phyloP scores from a whole-genome alignment of 345 rosid genomes.

The Excoecaria cochinchinensis region DNA sequence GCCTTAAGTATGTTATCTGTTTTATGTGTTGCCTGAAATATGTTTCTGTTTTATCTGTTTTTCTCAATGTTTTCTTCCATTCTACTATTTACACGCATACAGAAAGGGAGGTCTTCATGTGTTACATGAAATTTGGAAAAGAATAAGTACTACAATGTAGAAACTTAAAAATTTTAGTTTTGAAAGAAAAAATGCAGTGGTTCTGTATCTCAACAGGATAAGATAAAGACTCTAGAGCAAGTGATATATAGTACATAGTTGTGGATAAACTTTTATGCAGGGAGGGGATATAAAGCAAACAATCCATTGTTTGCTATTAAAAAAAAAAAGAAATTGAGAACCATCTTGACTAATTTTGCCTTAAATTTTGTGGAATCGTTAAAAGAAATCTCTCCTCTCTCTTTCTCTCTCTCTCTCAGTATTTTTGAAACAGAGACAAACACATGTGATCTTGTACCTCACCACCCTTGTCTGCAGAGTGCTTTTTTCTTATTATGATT shows the following conservation, averaged over 20 bases:
- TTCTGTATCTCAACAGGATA: background rate
- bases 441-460: background rate
- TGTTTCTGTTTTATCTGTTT: background rate
- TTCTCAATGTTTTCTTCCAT: background rate
- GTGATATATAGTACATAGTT: background rate
- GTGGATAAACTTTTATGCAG: background rate
- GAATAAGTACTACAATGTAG: background rate
- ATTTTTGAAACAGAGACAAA: background rate
- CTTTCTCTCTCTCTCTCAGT: no score
- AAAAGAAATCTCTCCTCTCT: background rate
- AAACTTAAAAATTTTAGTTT: background rate
- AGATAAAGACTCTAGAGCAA: background rate
- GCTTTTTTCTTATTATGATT: background rate
- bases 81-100: background rate
- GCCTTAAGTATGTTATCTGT: slow-evolving; percentile 65
- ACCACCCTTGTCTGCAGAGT: background rate
- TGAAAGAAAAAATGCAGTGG: background rate
- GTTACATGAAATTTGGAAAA: background rate
- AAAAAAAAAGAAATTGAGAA: no score
- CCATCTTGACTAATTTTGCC: no score
- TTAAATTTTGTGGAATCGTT: background rate
- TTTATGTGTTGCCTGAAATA: no score
- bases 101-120: background rate
- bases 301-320: background rate
- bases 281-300: background rate